phyloP scores from a whole-genome alignment of 768 basidiomycete genomes.

The Amanita inopinata region DNA sequence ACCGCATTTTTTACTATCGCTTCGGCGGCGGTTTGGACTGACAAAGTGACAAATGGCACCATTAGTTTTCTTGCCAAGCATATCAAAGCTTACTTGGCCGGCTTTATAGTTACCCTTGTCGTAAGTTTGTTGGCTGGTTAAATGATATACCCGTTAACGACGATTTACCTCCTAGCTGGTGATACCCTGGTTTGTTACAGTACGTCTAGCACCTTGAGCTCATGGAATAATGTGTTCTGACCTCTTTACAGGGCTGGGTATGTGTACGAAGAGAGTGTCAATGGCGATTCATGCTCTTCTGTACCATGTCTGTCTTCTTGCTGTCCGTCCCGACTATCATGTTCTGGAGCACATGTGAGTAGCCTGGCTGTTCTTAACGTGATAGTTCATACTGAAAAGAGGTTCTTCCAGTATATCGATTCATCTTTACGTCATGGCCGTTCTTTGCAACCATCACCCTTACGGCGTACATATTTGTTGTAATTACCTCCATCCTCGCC shows the following conservation, averaged over 20 bases:
- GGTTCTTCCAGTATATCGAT: conserved; percentile 27
- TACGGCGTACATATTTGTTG: conserved; percentile 30
- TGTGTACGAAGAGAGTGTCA: conserved; percentile 37
- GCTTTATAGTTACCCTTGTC: conserved; percentile 28
- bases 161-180: conserved; percentile 20
- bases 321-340: conserved; percentile 29
- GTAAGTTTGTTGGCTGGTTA: conserved; percentile 21
- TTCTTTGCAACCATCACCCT: conserved; percentile 40
- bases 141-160: background rate
- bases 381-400: background rate
- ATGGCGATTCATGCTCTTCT: conserved; percentile 28
- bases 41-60: conserved; percentile 30
- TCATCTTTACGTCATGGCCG: conserved; percentile 32
- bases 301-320: conserved; percentile 26
- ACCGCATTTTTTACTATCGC: conserved; percentile 39
- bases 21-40: conserved; percentile 38
- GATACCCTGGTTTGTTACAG: conserved; percentile 38
- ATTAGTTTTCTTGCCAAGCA: conserved; percentile 26
- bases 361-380: background rate
- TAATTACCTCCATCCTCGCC: conserved; percentile 32
- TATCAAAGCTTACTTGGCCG: conserved; percentile 28
- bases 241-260: conserved; percentile 33
- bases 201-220: conserved; percentile 15
- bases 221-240: background rate
- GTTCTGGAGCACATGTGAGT: conserved; percentile 34